Evolutionary conservation across 2,329 filamentous ascomycete genomes (phyloP).

Genomic region (Hymenoscyphus occultus): DNA sequence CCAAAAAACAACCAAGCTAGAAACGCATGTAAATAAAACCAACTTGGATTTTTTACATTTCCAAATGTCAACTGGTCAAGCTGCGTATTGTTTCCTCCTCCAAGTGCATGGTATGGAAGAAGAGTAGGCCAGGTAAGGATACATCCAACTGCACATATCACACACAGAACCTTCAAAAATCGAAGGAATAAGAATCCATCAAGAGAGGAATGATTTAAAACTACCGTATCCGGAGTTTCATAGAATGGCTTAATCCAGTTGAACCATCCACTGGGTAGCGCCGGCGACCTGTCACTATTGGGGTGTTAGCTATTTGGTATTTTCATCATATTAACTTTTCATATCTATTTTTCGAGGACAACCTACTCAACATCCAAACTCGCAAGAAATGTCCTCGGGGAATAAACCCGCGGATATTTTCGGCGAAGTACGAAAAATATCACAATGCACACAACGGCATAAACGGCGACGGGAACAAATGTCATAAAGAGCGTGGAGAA

Average conservation of each 20-base stretch:
- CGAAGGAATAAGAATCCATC: constrained; percentile 65
- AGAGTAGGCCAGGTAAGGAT: constrained; percentile 62
- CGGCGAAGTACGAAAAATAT: constrained; percentile 51
- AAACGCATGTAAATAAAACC: constrained; percentile 59
- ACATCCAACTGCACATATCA: constrained; percentile 60
- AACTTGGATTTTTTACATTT: constrained; percentile 51
- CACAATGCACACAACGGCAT: constrained; percentile 47
- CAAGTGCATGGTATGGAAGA: constrained; percentile 62
- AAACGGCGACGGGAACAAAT: constrained; percentile 50
- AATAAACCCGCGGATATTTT: constrained; percentile 52
- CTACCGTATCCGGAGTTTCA: constrained; percentile 36
- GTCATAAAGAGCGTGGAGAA: constrained; percentile 47
- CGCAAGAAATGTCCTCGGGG: constrained; percentile 50
- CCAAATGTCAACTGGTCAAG: constrained; percentile 59
- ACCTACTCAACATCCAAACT: constrained; percentile 50
- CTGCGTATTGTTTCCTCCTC: constrained; percentile 50
- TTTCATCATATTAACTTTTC: constrained; percentile 6
- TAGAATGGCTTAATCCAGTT: constrained; percentile 38
- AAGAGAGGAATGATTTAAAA: constrained; percentile 63
- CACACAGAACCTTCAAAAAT: constrained; percentile 59
- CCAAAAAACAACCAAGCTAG: constrained; percentile 62
- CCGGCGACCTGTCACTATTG: constrained; percentile 34
- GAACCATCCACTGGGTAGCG: constrained; percentile 36
- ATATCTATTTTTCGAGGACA: not conserved
- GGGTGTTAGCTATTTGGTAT: not conserved